Conservation (phyloP, 23 red algal species). For the Cyanidium caldarium region DNA sequence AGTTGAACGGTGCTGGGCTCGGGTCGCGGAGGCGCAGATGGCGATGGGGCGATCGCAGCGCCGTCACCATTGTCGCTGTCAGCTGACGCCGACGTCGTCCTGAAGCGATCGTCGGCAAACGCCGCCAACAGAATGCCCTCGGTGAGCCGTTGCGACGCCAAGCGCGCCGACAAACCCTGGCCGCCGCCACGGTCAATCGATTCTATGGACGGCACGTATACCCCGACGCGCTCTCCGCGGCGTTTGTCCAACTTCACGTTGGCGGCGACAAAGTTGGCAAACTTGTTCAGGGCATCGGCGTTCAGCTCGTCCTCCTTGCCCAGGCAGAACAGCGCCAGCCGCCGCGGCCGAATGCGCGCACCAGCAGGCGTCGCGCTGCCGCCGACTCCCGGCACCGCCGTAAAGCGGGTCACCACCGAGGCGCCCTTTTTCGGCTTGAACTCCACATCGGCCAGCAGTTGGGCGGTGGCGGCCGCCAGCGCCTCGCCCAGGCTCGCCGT, state of each 20-base stretch:
- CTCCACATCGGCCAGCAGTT: neutral
- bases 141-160: neutral
- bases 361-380: neutral
- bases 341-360: neutral
- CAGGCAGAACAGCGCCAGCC: constrained; percentile 39
- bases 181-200: neutral
- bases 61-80: neutral
- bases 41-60: neutral
- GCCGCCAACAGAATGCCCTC: constrained; percentile 27
- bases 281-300: constrained; percentile 9
- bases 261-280: constrained; percentile 22
- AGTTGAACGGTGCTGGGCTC: neutral
- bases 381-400: neutral
- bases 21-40: neutral
- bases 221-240: constrained; percentile 10
- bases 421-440: neutral
- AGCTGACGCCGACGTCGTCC: neutral
- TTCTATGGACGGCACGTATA: constrained; percentile 18
- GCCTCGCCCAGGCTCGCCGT: neutral
- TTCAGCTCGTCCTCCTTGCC: constrained; percentile 34
- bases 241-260: constrained; percentile 16
- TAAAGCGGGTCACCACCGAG: neutral
- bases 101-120: constrained; percentile 44
- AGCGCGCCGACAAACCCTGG: neutral
- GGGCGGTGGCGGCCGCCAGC: neutral